Base-by-base conservation (phyloP, 768 basidiomycete genomes). In the Trametes cingulata region DNA sequence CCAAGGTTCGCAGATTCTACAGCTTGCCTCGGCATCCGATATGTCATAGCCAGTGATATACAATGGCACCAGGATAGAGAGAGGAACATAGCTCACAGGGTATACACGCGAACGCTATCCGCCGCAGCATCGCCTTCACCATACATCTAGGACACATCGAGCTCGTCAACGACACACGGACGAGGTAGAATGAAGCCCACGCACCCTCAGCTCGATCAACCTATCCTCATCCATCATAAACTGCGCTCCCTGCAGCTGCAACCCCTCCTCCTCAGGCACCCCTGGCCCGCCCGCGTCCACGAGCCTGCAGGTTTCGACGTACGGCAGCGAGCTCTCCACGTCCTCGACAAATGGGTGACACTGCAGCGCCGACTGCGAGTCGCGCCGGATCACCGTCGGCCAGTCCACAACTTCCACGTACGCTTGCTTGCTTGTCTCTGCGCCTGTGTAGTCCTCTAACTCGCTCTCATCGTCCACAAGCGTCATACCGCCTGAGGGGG, bases 201-300 rank as follows among this genome's bases (percentile, higher is more conserved):
- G 35, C 52, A 79, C 78, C 69, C 72, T 75, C 53, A 80, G 43
- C 42, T 77, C 75, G 22, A 80, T 63, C 36, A 80, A 45, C 58
- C 79, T 65, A 51, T 75, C 75, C 36, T 77, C 77, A 55, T 80
- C 79, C 41, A 79, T 72, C 75, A 78, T 79, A 61, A 77, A 66
- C 76, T 15, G 71, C 72, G 53, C 74, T 75, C 1, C 61, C 52
- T 19, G 33, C 49, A 35, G 24, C 19, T 8, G 52, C 67, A 42
- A 60, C 58, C 9, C 64, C 25, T 68, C 29, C 29, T 33, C 29
- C 6, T 10, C 29, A 33, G 29, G 6, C 10, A 10, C 29, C 4
- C 29, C 29, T 5, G 29, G 4, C 4, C 29, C 29, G 10, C 29
- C 29, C 6, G 6, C 6, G 10, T 33, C 36, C 54, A 60, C 22